Percentiles rank a stretch among this genome's conserved stretches.
Conservation (phyloP, 768 basidiomycete genomes). For the Lactarius indigo region DNA sequence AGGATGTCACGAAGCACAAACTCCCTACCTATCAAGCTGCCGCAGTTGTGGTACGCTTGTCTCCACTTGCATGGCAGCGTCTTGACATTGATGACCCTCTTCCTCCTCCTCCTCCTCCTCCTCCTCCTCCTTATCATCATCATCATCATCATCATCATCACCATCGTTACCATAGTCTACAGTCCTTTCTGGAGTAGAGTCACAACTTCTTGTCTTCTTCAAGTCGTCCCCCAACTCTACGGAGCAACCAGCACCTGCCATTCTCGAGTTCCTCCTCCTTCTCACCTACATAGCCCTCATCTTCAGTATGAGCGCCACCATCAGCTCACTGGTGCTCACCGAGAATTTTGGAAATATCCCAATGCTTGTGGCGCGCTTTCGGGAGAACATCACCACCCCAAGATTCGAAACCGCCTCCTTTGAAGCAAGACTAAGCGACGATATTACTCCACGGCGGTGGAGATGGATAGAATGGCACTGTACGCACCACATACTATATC, state of each 20-base stretch:
- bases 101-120: too few species aligned
- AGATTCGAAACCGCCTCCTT: background rate
- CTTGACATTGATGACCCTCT: background rate
- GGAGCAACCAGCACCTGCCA: background rate
- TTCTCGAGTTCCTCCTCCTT: constrained; percentile 9
- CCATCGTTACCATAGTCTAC: too few species aligned
- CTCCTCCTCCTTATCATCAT: too few species aligned
- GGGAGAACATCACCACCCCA: background rate
- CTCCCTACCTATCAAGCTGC: constrained; percentile 20
- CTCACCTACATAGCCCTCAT: constrained; percentile 24
- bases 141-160: too few species aligned
- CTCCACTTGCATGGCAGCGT: too few species aligned
- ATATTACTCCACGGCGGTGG: constrained; percentile 5
- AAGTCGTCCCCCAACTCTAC: background rate
- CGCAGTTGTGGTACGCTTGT: constrained; percentile 14
- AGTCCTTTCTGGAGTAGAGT: constrained; percentile 21
- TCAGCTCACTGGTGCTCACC: constrained; percentile 23
- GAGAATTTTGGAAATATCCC: constrained; percentile 19
- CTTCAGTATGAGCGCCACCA: constrained; percentile 23
- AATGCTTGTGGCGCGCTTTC: constrained; percentile 3
- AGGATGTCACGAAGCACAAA: constrained; percentile 9
- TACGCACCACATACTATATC: background rate
- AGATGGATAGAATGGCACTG: constrained; percentile 18
- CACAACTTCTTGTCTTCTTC: constrained; percentile 21
- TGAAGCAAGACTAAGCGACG: background rate